These are phyloP conservation scores for Oldenlandia corymbosa DNA, from an alignment of 257 asterid genomes.

Conservation along the genomic window DNA sequence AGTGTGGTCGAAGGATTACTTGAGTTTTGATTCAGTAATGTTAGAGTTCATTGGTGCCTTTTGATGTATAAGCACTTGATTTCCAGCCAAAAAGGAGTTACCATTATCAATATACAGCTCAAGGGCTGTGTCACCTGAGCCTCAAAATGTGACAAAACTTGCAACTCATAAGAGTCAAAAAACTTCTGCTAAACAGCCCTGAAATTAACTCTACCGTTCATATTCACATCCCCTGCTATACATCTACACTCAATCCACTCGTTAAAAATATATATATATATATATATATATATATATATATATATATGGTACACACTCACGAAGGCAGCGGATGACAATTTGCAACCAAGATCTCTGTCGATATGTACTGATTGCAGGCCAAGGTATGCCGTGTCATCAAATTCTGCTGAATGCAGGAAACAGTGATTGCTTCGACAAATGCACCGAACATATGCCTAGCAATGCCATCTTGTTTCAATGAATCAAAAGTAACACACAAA, in stretches of 20 bases:
- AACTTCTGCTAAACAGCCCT: constrained; percentile 6
- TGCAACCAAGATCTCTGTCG: neutral
- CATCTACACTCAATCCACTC: constrained; percentile 2
- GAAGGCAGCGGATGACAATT: neutral
- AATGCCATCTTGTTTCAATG: neutral
- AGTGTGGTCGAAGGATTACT: no score
- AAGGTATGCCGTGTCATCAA: constrained; percentile 3
- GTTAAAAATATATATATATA: no score
- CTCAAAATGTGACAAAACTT: constrained; percentile 18
- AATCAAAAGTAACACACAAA: neutral
- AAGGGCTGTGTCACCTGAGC: constrained; percentile 7
- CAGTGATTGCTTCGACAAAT: no score
- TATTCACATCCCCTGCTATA: no score
- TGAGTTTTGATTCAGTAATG: neutral
- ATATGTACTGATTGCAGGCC: neutral
- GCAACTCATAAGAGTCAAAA: constrained; percentile 12
- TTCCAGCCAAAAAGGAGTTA: neutral
- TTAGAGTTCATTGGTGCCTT: neutral
- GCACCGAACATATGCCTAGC: no score
- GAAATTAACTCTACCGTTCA: no score
- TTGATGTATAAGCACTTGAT: neutral
- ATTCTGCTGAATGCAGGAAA: constrained; percentile 7
- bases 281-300: no score
- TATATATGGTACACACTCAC: constrained; percentile 9
- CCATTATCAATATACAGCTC: neutral